phyloP scores from a whole-genome alignment of 73 alveolate species.

The Symbiodinium pilosum region DNA sequence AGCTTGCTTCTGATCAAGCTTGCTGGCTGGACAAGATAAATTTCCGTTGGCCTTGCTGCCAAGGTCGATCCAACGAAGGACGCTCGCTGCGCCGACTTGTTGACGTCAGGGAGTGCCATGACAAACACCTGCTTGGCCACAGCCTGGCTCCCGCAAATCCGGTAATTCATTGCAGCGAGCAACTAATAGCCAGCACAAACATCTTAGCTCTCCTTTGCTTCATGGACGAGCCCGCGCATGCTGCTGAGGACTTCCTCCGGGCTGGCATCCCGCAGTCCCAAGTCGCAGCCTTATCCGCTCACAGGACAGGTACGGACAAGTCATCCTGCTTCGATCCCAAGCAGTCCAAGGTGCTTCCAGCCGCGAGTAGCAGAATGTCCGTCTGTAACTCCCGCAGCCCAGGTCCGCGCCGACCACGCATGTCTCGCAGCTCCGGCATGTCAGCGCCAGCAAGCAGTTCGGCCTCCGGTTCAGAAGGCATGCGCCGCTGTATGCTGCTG shows the following conservation, averaged over 20 bases:
- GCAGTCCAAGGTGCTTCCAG: neutral
- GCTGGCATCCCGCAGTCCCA: neutral
- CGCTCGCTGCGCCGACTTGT: neutral
- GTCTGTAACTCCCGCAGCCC: neutral
- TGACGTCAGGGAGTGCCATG: neutral
- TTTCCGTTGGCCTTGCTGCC: neutral
- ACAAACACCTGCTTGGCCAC: neutral
- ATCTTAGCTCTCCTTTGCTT: neutral
- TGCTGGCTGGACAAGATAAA: no score
- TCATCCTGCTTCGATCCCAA: no score
- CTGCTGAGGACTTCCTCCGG: neutral
- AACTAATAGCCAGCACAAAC: neutral
- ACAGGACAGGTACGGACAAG: no score
- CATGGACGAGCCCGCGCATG: neutral
- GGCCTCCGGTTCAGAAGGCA: neutral
- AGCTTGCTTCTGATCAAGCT: no score
- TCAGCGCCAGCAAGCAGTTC: neutral
- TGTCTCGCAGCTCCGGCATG: neutral
- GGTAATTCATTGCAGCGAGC: no score
- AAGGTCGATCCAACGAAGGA: neutral
- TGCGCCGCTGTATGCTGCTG: no score
- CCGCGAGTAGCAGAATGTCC: neutral
- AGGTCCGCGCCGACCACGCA: slow-evolving; percentile 23
- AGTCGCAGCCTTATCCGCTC: neutral
- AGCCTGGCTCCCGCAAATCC: neutral